A percentile compares a stretch with the other conserved stretches of the same genome.
Evolutionary conservation across 2,329 filamentous ascomycete genomes (phyloP).

Genomic region (Calonectria pauciramosa): DNA sequence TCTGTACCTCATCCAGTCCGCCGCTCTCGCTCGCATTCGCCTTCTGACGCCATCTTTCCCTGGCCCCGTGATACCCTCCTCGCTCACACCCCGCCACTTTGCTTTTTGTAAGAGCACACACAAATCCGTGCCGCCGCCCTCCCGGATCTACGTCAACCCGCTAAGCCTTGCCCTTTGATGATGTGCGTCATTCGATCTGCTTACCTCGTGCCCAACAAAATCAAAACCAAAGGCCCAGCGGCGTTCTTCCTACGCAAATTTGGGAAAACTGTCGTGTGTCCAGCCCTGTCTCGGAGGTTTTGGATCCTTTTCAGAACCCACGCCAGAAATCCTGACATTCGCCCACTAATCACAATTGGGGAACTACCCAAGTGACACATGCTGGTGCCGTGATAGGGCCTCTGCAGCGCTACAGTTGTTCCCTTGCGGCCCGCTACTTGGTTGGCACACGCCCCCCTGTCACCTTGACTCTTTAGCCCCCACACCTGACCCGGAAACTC

Average conservation of each 20-base stretch:
- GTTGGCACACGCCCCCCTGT: neutral
- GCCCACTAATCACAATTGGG: neutral
- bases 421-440: neutral
- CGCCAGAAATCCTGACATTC: neutral
- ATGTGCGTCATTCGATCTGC: neutral
- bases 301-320: neutral
- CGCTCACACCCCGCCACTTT: slow-evolving; percentile 5
- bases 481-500: neutral
- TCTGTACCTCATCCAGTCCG: neutral
- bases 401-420: neutral
- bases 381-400: neutral
- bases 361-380: slow-evolving; percentile 6
- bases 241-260: neutral
- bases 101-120: neutral
- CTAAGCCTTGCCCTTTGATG: neutral
- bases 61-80: slow-evolving; percentile 21
- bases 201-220: neutral
- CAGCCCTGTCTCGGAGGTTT: neutral
- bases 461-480: neutral
- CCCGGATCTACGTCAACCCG: neutral
- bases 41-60: neutral
- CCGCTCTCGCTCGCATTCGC: neutral
- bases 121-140: neutral
- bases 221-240: too few relatives aligned
- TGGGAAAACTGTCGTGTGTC: slow-evolving; percentile 1